These are phyloP conservation scores for Arthroderma uncinatum DNA, from an alignment of 2,329 filamentous ascomycete species.

Conservation along the genomic window DNA sequence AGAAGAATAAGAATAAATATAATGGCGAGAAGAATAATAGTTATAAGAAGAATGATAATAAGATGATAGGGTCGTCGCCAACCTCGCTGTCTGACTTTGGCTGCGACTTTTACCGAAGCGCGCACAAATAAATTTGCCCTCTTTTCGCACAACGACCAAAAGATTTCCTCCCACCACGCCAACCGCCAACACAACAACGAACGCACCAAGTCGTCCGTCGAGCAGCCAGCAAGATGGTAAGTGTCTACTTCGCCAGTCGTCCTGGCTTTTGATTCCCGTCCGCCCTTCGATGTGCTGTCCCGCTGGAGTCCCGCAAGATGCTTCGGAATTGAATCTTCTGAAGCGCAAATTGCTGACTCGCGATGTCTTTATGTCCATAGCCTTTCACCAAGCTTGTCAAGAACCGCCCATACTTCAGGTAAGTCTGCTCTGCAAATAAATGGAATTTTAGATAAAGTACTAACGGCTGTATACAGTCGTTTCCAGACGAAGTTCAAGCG, in stretches of 20 bases:
- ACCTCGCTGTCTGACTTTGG: slow-evolving; percentile 22
- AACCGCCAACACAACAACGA: not conserved
- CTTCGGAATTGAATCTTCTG: slow-evolving; percentile 73
- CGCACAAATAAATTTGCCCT: slow-evolving; percentile 30
- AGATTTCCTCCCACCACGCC: slow-evolving; percentile 23
- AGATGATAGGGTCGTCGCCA: slow-evolving; percentile 25
- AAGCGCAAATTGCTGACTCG: slow-evolving; percentile 99
- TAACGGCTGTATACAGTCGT: slow-evolving; percentile 49
- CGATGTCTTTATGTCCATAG: slow-evolving; percentile 48
- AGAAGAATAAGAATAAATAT: too few species aligned
- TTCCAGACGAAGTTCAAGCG: slow-evolving; percentile 99
- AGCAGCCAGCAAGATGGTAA: slow-evolving; percentile 37
- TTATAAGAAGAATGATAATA: too few species aligned
- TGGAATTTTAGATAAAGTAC: slow-evolving; percentile 12
- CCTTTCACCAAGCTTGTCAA: slow-evolving; percentile 90
- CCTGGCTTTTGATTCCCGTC: not conserved
- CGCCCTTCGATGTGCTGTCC: not conserved
- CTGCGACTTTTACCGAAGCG: slow-evolving; percentile 25
- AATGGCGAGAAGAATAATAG: not conserved
- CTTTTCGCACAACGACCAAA: slow-evolving; percentile 18
- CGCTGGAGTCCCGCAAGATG: slow-evolving; percentile 65
- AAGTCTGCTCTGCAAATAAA: slow-evolving; percentile 33
- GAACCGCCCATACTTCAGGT: slow-evolving; percentile 99
- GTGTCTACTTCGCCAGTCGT: slow-evolving; percentile 20
- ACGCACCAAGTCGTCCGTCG: slow-evolving; percentile 9